A percentile compares a stretch with the other conserved stretches of the same genome.
These are phyloP conservation scores for Penicillium alfredii DNA, from an alignment of 495 filamentous ascomycete species.

Conservation along the genomic window DNA sequence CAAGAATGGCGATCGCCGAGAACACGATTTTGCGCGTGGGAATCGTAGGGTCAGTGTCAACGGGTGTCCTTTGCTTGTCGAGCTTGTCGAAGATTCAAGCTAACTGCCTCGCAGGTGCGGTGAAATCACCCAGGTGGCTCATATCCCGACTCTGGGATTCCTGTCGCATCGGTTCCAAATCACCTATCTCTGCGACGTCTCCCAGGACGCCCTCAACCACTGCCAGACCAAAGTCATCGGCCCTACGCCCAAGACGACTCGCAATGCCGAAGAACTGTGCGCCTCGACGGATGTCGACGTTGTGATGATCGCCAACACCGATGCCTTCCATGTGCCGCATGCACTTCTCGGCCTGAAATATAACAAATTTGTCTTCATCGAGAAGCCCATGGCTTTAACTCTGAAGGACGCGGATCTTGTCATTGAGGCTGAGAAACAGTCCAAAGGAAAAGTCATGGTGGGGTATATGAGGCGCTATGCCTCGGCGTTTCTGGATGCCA, in stretches of 20 bases:
- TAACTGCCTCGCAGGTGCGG: slow-evolving; percentile 7
- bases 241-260: slow-evolving; percentile 16
- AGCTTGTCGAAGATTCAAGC: no score
- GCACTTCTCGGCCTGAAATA: slow-evolving; percentile 31
- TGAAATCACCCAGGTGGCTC: slow-evolving; percentile 38
- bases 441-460: slow-evolving; percentile 34
- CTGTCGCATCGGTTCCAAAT: slow-evolving; percentile 27
- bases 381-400: slow-evolving; percentile 40
- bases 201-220: slow-evolving; percentile 19
- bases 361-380: slow-evolving; percentile 36
- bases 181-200: slow-evolving; percentile 35
- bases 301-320: slow-evolving; percentile 30
- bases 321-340: slow-evolving; percentile 36
- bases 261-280: slow-evolving; percentile 21
- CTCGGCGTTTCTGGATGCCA: slow-evolving; percentile 29
- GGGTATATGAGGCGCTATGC: slow-evolving; percentile 46
- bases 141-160: slow-evolving; percentile 34
- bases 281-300: slow-evolving; percentile 35
- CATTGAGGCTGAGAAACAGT: slow-evolving; percentile 26
- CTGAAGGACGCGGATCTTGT: slow-evolving; percentile 22
- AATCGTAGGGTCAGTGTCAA: not conserved
- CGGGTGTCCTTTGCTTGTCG: no score
- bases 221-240: slow-evolving; percentile 14
- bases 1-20: no score
- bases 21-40: not conserved